Evolutionary conservation across 2,329 filamentous ascomycete species (phyloP), one percentile per base, ranked within the genome.

Genomic region (Verticillium dahliae): DNA sequence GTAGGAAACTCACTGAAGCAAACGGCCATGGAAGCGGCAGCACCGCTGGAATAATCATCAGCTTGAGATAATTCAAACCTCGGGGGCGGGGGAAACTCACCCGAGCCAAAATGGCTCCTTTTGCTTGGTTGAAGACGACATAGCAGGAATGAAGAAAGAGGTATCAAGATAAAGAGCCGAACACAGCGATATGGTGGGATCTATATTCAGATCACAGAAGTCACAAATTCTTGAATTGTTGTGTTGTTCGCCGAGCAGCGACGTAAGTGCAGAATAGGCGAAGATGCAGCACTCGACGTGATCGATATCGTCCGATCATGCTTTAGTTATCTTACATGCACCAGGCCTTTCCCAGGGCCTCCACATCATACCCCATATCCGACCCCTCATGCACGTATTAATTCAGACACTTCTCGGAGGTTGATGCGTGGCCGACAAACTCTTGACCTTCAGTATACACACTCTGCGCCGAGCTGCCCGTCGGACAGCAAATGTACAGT

Each of bases 81-180:
- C 14, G n/a, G 11, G 22, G 1, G 10, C n/a, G n/a, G 1, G 1
- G 5, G 3, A 4, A 7, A 65, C 74, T 67, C 65, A 79, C 76
- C 76, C 77, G 14, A 79, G 72, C 77, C 77, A 79, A 60, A 78
- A 76, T 2, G 77, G 76, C 67, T 79, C 75, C 61, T 75, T 76
- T 37, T 74, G 55, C 67, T 74, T 66, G 56, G 62, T 63, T 6
- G 33, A 55, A 57, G 57, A 56, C 4, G 60, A 7, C 62, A 61
- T 65, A 4, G 13, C 18, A 18, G 31, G 22, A 10, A 18, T 18
- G 45, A 11, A 52, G 7, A 10, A 45, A 52, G 2, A n/a, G 45
- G 45, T 52, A 52, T 52, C 45, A 52, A 27, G n/a, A 52, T 7
- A 22, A n/a, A n/a, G n/a, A n/a, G n/a, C n/a, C n/a, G 45, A 52